phyloP scores from a whole-genome alignment of 2,329 filamentous ascomycete species.

The Verticillium albo-atrum region DNA sequence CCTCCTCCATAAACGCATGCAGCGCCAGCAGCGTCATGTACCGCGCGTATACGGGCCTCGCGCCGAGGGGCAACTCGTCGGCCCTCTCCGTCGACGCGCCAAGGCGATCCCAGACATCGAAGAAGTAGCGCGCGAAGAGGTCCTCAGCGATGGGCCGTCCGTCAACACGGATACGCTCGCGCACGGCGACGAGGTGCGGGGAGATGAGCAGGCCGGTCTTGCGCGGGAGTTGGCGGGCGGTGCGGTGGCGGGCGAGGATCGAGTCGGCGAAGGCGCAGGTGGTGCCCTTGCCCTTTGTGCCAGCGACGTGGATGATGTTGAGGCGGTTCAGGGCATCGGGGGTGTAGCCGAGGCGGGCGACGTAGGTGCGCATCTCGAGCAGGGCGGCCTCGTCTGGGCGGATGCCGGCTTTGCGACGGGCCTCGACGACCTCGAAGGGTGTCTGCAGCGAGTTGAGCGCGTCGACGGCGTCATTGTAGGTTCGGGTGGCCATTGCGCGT shows the following conservation, averaged over 20 bases:
- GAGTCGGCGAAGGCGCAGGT: constrained; percentile 65
- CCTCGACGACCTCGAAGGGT: constrained; percentile 76
- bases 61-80: constrained; percentile 18
- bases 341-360: constrained; percentile 73
- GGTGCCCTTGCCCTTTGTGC: constrained; percentile 70
- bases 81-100: constrained; percentile 29
- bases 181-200: constrained; percentile 62
- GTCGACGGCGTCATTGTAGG: constrained; percentile 59
- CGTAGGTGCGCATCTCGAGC: constrained; percentile 75
- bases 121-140: constrained; percentile 62
- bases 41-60: constrained; percentile 54
- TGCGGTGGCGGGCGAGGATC: constrained; percentile 51
- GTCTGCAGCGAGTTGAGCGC: constrained; percentile 88
- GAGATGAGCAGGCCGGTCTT: constrained; percentile 64
- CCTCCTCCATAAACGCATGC: constrained; percentile 61
- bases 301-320: constrained; percentile 66
- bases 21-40: constrained; percentile 63
- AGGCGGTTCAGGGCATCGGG: constrained; percentile 50
- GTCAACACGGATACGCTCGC: constrained; percentile 63
- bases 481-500: constrained; percentile 9
- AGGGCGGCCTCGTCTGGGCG: constrained; percentile 65
- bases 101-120: constrained; percentile 60
- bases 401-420: constrained; percentile 69
- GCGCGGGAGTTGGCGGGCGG: constrained; percentile 23
- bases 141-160: constrained; percentile 51